These are phyloP conservation scores for Talaromyces sp. DNA, from an alignment of 2,329 filamentous ascomycete genomes.

Conservation along the genomic window DNA sequence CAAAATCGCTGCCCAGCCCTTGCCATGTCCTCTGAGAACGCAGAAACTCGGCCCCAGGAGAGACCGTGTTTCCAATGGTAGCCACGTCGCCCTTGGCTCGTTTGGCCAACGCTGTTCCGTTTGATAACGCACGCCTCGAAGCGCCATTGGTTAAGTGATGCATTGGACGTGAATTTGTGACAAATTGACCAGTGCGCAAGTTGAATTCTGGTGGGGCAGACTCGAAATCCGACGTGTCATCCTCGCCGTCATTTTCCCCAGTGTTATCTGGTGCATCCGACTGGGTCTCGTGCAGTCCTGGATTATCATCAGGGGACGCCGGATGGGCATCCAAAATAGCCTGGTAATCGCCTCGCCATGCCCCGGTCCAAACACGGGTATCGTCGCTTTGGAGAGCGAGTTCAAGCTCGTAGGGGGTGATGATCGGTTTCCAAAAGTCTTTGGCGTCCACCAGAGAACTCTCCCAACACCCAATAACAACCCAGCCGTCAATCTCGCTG, in stretches of 20 bases:
- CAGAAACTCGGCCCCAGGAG: conserved; percentile 84
- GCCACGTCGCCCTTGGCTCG: conserved; percentile 67
- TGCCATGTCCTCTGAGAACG: conserved; percentile 82
- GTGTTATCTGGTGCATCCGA: conserved; percentile 50
- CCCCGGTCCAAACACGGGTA: conserved; percentile 75
- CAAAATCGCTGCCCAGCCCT: conserved; percentile 82
- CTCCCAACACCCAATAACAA: conserved; percentile 97
- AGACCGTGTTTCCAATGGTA: conserved; percentile 77
- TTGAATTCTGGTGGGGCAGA: conserved; percentile 82
- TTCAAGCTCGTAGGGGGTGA: conserved; percentile 91
- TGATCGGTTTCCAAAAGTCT: conserved; percentile 80
- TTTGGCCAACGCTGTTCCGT: conserved; percentile 54
- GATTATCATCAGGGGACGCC: conserved; percentile 20
- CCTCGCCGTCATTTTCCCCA: not conserved
- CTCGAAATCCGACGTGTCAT: conserved; percentile 63
- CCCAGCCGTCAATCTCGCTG: conserved; percentile 90
- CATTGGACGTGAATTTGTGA: conserved; percentile 61
- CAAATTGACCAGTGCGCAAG: conserved; percentile 77
- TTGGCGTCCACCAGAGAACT: conserved; percentile 85
- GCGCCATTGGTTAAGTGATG: conserved; percentile 31
- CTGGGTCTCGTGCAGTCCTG: conserved; percentile 34
- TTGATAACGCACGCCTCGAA: conserved; percentile 14
- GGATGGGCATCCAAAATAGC: conserved; percentile 49
- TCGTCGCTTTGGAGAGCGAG: conserved; percentile 71
- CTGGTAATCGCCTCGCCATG: conserved; percentile 86